Evolutionary conservation across 1,284 basidiomycete genomes (phyloP).

Genomic region (Vanrija pseudolonga): DNA sequence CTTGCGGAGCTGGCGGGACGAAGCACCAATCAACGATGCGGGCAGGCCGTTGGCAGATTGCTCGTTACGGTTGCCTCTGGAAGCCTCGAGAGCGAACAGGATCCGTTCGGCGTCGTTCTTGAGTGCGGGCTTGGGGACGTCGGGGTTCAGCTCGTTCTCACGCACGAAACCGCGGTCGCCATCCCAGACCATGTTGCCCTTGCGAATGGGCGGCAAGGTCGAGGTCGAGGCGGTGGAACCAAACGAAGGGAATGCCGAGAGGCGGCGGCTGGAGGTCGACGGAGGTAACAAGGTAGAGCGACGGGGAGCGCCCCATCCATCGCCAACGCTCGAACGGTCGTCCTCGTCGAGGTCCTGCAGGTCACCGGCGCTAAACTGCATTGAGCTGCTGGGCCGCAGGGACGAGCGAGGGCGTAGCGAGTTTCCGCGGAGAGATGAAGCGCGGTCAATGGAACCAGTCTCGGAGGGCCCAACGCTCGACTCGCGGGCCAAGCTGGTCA

Average conservation of each 20-base stretch:
- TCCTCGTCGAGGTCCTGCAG: constrained; percentile 14
- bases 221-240: constrained; percentile 18
- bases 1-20: constrained; percentile 37
- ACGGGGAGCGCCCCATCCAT: neutral
- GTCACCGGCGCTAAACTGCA: constrained; percentile 3
- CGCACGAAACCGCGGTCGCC: constrained; percentile 41
- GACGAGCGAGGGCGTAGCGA: neutral
- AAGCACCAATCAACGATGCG: constrained; percentile 32
- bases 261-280: neutral
- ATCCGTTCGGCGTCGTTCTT: constrained; percentile 48
- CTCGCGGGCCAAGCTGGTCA: no score
- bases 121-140: constrained; percentile 25
- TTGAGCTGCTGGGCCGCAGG: constrained; percentile 3
- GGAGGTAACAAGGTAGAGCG: neutral
- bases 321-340: constrained; percentile 28
- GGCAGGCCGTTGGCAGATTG: constrained; percentile 19
- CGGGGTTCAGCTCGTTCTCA: constrained; percentile 29
- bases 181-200: constrained; percentile 45
- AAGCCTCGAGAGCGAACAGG: constrained; percentile 41
- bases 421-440: neutral
- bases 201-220: constrained; percentile 27
- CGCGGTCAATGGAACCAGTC: no score
- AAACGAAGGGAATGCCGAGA: constrained; percentile 3
- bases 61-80: constrained; percentile 22
- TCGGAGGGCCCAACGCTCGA: no score